A percentile compares a stretch with the other conserved stretches of the same genome.
Conservation (phyloP, 2,329 filamentous ascomycete species). For the Nigrospora sphaerica region DNA sequence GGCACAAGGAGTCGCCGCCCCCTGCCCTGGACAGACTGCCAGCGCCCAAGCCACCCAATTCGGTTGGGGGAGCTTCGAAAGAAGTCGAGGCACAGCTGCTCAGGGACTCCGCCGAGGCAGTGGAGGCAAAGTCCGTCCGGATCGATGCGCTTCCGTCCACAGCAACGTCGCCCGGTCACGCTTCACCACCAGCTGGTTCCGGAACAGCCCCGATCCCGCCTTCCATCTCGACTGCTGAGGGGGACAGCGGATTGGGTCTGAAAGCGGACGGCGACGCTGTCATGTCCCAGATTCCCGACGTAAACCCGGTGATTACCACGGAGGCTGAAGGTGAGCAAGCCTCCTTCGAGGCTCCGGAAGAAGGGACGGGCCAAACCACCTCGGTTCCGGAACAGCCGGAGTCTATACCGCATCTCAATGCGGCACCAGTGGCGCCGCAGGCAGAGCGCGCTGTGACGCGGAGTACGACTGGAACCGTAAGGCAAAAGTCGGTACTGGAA, state of each 20-base stretch:
- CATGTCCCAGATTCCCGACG: not conserved
- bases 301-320: too few relatives aligned
- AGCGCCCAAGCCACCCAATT: slow-evolving; percentile 6
- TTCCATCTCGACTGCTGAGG: too few relatives aligned
- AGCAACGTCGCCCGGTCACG: too few relatives aligned
- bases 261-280: not conserved
- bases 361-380: too few relatives aligned
- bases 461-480: slow-evolving; percentile 13
- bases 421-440: not conserved
- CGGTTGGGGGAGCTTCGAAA: slow-evolving; percentile 1
- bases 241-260: not conserved
- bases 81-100: slow-evolving; percentile 7
- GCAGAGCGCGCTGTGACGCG: slow-evolving; percentile 1
- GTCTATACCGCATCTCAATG: too few relatives aligned
- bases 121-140: not conserved
- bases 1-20: slow-evolving; percentile 13
- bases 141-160: not conserved
- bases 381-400: too few relatives aligned
- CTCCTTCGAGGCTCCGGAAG: too few relatives aligned
- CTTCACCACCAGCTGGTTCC: too few relatives aligned
- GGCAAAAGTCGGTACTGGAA: slow-evolving; percentile 23
- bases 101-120: slow-evolving; percentile 4
- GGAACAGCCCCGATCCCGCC: too few relatives aligned
- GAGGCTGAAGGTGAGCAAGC: too few relatives aligned
- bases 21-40: not conserved